Evolutionary conservation across 1,284 basidiomycete species (phyloP), one percentile per base, ranked within the genome.

Genomic region (Earliella scabrosa): DNA sequence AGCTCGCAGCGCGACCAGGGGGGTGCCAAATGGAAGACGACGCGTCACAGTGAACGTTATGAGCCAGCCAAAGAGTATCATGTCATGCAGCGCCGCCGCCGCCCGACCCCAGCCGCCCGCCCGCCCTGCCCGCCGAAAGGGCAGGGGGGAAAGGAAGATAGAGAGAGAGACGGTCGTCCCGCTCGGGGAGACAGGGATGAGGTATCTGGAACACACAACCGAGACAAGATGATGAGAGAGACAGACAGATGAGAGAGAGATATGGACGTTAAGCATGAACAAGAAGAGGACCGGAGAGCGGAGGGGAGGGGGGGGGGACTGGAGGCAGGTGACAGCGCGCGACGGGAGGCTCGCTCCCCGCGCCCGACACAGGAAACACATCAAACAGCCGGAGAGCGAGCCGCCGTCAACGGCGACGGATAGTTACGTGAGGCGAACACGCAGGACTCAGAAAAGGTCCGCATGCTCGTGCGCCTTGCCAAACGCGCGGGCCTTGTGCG

Each of bases 291-390:
- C 14, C 18, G 34, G 39, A 34, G n/a, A 46, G 46, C 16, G 18
- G 40, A 44, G 23, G 11, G 40, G 29, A 45, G 38, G 36, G 32
- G 47, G 16, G n/a, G 23, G 31, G 32, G 45, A 24, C 32, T 13
- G 27, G 45, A 45, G 21, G 21, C 5, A 41, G 18, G 23, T n/a
- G 41, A 52, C 13, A 27, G 13, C 41, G 55, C 46, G 52, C 52
- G 50, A n/a, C 45, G 52, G 53, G 56, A 61, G 59, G 50, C 55
- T 61, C 59, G 59, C 59, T 58, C 59, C 59, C 56, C 50, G 47
- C 56, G 53, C 56, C 11, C 13, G 11, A 24, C n/a, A 20, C 13
- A 18, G 18, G 45, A 16, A 20, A 27, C 13, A 23, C 4, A 16
- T 31, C 7, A 31, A 13, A 31, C 13, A 8, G 32, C 16, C 27